Evolutionary conservation across 371 early-diverging fungal species (phyloP).

Genomic region (Catenaria anguillulae): DNA sequence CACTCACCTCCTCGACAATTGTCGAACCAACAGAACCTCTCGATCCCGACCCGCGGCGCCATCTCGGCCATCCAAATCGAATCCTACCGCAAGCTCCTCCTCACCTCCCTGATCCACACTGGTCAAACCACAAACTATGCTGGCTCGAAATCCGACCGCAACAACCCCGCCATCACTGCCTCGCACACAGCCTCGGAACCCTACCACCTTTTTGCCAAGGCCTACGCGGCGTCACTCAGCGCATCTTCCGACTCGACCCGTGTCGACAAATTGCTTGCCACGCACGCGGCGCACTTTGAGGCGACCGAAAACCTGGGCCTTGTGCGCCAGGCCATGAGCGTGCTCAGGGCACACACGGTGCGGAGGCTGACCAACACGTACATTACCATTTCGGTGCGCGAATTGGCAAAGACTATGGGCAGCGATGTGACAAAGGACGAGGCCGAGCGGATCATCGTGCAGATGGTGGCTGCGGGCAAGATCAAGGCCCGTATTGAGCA

Average conservation of each 20-base stretch:
- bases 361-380: conserved; percentile 58
- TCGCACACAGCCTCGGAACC: no score
- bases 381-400: conserved; percentile 48
- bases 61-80: conserved; percentile 52
- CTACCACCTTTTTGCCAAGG: no score
- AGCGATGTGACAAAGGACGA: not conserved
- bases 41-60: no score
- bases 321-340: conserved; percentile 45
- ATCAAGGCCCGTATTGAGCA: not conserved
- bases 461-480: conserved; percentile 26
- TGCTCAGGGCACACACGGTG: conserved; percentile 41
- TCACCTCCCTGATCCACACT: conserved; percentile 42
- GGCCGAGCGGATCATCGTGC: conserved; percentile 29
- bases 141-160: no score
- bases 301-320: conserved; percentile 43
- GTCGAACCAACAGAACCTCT: no score
- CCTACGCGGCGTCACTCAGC: no score
- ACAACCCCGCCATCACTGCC: no score
- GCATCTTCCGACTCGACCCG: no score
- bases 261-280: no score
- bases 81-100: conserved; percentile 50
- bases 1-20: no score
- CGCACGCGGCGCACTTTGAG: conserved; percentile 19
- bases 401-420: conserved; percentile 29
- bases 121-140: conserved; percentile 30